A percentile compares a stretch with the other conserved stretches of the same genome.
These are phyloP conservation scores for Fusarium sp. DNA, from an alignment of 2,329 filamentous ascomycete genomes.

Conservation along the genomic window DNA sequence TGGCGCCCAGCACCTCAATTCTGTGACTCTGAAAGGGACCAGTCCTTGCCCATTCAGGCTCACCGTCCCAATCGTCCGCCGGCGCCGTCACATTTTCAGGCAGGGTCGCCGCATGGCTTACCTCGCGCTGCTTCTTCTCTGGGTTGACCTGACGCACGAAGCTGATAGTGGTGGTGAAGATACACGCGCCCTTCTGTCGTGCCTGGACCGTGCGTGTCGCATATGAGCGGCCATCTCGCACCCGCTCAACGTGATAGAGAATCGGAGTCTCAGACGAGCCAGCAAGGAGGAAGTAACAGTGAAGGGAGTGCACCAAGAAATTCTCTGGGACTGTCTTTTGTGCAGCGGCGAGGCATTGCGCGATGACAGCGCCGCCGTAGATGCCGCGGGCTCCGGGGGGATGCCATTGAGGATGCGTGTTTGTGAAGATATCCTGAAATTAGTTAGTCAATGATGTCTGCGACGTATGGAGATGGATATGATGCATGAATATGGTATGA, in stretches of 20 bases:
- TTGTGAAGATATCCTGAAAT: conserved; percentile 88
- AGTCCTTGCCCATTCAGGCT: conserved; percentile 63
- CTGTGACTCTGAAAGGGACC: conserved; percentile 62
- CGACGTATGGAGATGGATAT: neutral
- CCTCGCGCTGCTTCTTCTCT: conserved; percentile 64
- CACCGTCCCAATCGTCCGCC: conserved; percentile 56
- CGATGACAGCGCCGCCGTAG: conserved; percentile 93
- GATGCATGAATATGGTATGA: neutral
- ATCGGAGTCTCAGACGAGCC: conserved; percentile 88
- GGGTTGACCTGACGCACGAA: conserved; percentile 78
- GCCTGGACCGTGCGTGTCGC: conserved; percentile 97
- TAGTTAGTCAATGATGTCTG: conserved; percentile 4
- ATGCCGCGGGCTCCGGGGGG: conserved; percentile 92
- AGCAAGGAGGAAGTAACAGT: conserved; percentile 98
- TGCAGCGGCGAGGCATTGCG: conserved; percentile 88
- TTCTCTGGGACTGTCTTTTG: conserved; percentile 85
- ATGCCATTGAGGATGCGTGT: conserved; percentile 91
- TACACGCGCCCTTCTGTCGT: conserved; percentile 85
- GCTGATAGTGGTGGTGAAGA: conserved; percentile 95
- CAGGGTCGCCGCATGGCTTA: conserved; percentile 75
- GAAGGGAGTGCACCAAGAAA: conserved; percentile 94
- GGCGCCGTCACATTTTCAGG: conserved; percentile 59
- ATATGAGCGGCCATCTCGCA: conserved; percentile 90
- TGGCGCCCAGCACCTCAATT: conserved; percentile 55
- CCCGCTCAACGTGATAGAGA: conserved; percentile 93